These are phyloP conservation scores for Phytophthora sansomeana DNA, from an alignment of 352 stramenopile species.

Conservation along the genomic window DNA sequence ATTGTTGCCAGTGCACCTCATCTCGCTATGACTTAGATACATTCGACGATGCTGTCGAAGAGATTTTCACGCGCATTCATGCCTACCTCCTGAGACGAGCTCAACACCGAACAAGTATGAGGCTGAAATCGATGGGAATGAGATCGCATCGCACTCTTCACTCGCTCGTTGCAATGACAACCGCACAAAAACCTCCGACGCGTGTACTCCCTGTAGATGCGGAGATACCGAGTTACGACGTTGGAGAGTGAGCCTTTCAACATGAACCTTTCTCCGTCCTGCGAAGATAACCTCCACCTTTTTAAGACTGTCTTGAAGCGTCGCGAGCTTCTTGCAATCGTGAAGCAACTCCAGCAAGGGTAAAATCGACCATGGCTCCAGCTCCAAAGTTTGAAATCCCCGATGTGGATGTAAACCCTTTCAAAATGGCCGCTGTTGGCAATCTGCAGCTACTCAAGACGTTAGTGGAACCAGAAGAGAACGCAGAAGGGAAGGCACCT, in stretches of 20 bases:
- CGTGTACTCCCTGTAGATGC: constrained; percentile 20
- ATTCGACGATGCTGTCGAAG: constrained; percentile 55
- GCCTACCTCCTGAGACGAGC: constrained; percentile 29
- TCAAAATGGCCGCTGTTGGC: constrained; percentile 86
- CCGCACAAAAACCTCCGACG: constrained; percentile 11
- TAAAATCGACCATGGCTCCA: constrained; percentile 27
- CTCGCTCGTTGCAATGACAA: constrained; percentile 23
- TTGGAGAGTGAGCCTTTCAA: neutral
- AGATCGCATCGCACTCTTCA: constrained; percentile 29
- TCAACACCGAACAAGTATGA: constrained; percentile 41
- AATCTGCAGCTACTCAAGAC: constrained; percentile 76
- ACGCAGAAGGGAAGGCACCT: constrained; percentile 43
- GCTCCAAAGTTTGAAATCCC: constrained; percentile 76
- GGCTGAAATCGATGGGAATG: constrained; percentile 38
- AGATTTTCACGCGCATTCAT: constrained; percentile 54
- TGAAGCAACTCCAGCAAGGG: neutral
- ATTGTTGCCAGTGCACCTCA: constrained; percentile 47
- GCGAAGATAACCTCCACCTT: constrained; percentile 15
- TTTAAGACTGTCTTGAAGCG: constrained; percentile 18
- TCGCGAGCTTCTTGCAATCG: constrained; percentile 11
- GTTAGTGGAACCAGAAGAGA: constrained; percentile 66
- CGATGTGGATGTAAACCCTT: constrained; percentile 85
- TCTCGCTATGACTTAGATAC: constrained; percentile 48
- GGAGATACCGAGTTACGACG: constrained; percentile 2
- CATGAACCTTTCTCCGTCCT: neutral